Conservation (phyloP, 176 grass and related monocot species). For the Musa itinerans region DNA sequence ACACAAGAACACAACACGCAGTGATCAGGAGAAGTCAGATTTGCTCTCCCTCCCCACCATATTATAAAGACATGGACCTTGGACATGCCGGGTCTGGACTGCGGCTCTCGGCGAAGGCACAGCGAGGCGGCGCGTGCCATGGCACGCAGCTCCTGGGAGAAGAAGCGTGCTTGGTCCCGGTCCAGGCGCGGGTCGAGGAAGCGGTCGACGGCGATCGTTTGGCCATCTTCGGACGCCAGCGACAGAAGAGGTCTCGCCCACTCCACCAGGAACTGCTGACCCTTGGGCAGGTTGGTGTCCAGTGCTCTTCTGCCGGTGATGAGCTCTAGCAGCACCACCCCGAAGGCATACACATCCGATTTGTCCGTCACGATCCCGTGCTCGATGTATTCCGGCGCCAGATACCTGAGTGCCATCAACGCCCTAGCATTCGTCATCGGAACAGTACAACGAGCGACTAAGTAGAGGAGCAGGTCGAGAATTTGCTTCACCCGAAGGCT, state of each 20-base stretch:
- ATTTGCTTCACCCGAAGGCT: constrained; percentile 12
- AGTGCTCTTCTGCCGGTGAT: constrained; percentile 21
- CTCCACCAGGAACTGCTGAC: constrained; percentile 22
- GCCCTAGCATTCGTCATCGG: too few relatives aligned
- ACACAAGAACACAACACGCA: background rate
- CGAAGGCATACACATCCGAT: constrained; percentile 22
- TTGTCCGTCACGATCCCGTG: constrained; percentile 20
- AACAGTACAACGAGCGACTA: background rate
- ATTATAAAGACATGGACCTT: background rate
- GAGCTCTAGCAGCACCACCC: constrained; percentile 18
- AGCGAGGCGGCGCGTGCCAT: constrained; percentile 19
- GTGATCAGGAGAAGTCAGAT: background rate
- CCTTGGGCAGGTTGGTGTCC: constrained; percentile 21
- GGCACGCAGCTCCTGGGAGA: constrained; percentile 13
- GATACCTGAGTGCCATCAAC: constrained; percentile 11
- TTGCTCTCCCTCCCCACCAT: background rate
- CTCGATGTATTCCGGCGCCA: constrained; percentile 23
- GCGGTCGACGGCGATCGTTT: constrained; percentile 13
- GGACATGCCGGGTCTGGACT: constrained; percentile 17
- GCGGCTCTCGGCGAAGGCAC: constrained; percentile 23
- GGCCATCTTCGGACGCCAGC: constrained; percentile 2
- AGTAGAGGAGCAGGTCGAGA: too few relatives aligned
- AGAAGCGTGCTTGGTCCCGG: constrained; percentile 12
- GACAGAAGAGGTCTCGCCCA: constrained; percentile 19
- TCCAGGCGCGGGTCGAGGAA: constrained; percentile 19